A percentile compares a stretch with the other conserved stretches of the same genome.
Conservation (phyloP, 1,139 yeast species). For the Blastobotrys indianensis region DNA sequence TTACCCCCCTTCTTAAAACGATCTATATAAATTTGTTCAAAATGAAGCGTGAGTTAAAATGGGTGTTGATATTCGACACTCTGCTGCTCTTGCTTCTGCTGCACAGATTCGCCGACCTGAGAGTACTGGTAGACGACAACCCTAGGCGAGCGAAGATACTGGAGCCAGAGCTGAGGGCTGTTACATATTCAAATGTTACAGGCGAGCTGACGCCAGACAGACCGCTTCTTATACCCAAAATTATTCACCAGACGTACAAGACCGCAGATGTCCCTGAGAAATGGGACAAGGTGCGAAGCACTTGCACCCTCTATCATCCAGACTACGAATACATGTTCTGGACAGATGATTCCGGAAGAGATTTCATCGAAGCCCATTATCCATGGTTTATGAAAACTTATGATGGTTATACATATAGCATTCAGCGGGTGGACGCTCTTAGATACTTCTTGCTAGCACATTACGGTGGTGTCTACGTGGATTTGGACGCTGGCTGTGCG, state of each 20-base stretch:
- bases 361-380: conserved; percentile 69
- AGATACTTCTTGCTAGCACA: conserved; percentile 77
- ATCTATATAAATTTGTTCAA: too few relatives aligned
- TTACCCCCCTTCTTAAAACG: neutral
- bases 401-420: conserved; percentile 72
- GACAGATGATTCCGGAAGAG: conserved; percentile 82
- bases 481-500: conserved; percentile 82
- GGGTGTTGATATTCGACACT: conserved; percentile 27
- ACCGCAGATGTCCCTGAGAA: conserved; percentile 67
- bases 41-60: conserved; percentile 28
- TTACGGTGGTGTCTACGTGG: conserved; percentile 88
- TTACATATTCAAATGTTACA: neutral
- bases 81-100: conserved; percentile 47
- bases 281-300: conserved; percentile 74
- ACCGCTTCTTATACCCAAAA: conserved; percentile 56
- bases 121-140: conserved; percentile 60
- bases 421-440: conserved; percentile 86
- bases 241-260: conserved; percentile 90
- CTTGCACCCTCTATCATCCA: conserved; percentile 61
- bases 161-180: conserved; percentile 9
- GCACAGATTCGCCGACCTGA: conserved; percentile 65
- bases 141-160: conserved; percentile 6
- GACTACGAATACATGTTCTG: conserved; percentile 78
- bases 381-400: conserved; percentile 82
- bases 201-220: conserved; percentile 1